Evolutionary conservation across 805 yeast species (phyloP), one percentile per base, ranked within the genome.

Genomic region (Saturnispora sanitii): DNA sequence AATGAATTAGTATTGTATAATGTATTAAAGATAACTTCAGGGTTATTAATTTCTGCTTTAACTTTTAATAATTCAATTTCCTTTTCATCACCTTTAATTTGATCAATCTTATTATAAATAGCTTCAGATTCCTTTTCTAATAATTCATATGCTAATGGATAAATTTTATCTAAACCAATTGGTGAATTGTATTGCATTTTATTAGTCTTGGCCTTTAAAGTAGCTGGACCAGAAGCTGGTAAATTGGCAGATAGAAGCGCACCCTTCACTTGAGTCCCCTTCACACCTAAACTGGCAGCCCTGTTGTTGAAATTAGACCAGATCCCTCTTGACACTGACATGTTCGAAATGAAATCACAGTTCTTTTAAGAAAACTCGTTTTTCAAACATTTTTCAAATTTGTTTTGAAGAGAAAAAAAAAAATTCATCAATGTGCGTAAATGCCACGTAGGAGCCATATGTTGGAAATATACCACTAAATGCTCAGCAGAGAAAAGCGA

Each of bases 11-110:
- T 60, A 34, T 61, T 53, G 56, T 58, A 77, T 32, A 65, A 65
- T 31, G 73, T 67, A 59, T 81, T 84, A 65, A 73, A 85, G 42
- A 75, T 65, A 11, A 86, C 95, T 60, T 86, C 95, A 13, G 97
- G 97, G 57, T 88, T 85, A 55, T 70, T 59, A 35, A 68, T 53
- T 58, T 90, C 94, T 1, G 95, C 86, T 42, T 71, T 65, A 7
- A 75, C 67, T 23, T 67, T 56, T 20, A 76, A 58, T 42, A 59
- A 45, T 18, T 46, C 55, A 45, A 41, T 50, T 37, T 51, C 52
- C 18, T 45, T 48, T 6, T 49, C 48, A n/a, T 51, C 33, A 1
- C 49, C 38, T 4, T 62, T 46, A 40, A 61, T 43, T 22, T 49
- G 42, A 29, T 67, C 60, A 27, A 74, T 56, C 43, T 64, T 44